Base-by-base conservation (phyloP, 1,284 basidiomycete genomes). In the Laetiporus sulphureus region DNA sequence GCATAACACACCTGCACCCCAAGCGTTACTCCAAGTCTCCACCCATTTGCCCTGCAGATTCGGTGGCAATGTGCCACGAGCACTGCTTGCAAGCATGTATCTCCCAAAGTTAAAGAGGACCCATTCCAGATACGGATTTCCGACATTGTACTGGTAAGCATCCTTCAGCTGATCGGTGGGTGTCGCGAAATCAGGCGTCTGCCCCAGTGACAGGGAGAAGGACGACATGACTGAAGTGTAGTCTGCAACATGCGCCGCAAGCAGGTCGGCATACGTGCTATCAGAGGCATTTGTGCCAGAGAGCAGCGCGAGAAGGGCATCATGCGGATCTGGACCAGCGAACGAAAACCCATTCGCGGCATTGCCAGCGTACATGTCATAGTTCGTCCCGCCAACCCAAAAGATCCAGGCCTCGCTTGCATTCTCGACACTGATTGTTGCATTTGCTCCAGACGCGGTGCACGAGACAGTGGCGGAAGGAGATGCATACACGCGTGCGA, bases 31-130 rank as follows among this genome's bases (percentile, higher is more conserved):
- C 22, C 57, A 55, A 20, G 71, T 75, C 38, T 72, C 59, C 4
- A 71, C 79, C 84, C 83, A 87, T 53, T 78, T 79, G 0, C 83
- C 84, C 53, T 86, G 84, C 47, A 87, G 52, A 54, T 87, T 87
- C 3, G 80, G 74, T 1, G 84, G 83, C 20, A 87, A 62, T 2
- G 48, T 49, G 0, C 84, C 80, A 43, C 82, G 65, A 4, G 78
- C 72, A 48, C 80, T 83, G 42, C 71, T 71, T 16, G 69, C 64
- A 12, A 86, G 64, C 51, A 87, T 53, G 51, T 86, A 84, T 36
- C 83, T 64, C n/a, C 82, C 83, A 51, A 69, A 79, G 54, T 86
- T 83, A 59, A 87, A 86, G 40, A 77, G 42, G 23, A 87, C 41
- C 82, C 81, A 85, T 55, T 87, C 82, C 10, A 87, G 48, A 53